Conservation (phyloP, 78 protist genomes). For the Dictyostelium firmibasis region DNA sequence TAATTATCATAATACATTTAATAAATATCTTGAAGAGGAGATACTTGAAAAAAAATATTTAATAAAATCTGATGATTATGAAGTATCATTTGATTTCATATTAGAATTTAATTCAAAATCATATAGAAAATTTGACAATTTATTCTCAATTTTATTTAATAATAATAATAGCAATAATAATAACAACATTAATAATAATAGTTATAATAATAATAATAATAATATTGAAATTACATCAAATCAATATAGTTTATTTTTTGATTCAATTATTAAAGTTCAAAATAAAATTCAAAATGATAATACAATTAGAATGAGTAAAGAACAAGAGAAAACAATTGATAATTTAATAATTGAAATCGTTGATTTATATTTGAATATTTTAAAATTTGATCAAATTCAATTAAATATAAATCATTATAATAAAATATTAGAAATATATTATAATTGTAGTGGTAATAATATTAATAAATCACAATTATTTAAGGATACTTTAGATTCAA, state of each 20-base stretch:
- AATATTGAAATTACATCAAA: not conserved
- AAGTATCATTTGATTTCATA: not conserved
- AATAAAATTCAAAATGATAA: not conserved
- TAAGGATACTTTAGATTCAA: not conserved
- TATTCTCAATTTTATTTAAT: not conserved
- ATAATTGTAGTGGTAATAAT: not conserved
- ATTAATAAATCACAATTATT: not conserved
- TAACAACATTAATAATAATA: too few species aligned
- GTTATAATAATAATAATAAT: not conserved
- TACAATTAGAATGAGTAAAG: not conserved
- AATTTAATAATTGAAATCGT: not conserved
- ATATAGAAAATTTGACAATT: not conserved
- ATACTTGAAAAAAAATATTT: not conserved
- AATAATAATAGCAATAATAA: not conserved
- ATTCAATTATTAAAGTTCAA: not conserved
- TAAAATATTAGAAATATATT: not conserved
- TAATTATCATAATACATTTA: not conserved
- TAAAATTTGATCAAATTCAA: not conserved
- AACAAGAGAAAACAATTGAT: not conserved
- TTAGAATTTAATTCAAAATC: constrained; percentile 10
- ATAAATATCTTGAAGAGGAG: not conserved
- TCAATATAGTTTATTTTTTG: not conserved
- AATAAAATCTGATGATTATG: not conserved
- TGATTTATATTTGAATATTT: not conserved
- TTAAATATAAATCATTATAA: not conserved